These are phyloP conservation scores for Phytophthora pinifolia DNA, from an alignment of 352 stramenopile genomes.

Conservation along the genomic window DNA sequence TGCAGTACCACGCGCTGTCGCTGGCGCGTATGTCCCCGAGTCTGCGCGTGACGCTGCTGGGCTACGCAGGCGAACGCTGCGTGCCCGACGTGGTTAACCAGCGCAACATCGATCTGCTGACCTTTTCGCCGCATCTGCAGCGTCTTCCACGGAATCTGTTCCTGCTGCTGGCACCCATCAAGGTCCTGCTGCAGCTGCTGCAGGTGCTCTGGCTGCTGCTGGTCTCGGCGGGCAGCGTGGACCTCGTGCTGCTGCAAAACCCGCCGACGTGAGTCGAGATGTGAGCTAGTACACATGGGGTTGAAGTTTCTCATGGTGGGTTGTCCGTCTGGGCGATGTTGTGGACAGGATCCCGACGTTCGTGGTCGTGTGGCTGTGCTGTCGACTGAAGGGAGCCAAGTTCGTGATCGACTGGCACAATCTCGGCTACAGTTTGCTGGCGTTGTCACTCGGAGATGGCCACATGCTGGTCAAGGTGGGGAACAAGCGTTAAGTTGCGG, in stretches of 20 bases:
- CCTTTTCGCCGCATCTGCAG: conserved; percentile 70
- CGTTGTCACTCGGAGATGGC: conserved; percentile 54
- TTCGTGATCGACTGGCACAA: conserved; percentile 99
- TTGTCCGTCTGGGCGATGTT: conserved; percentile 10
- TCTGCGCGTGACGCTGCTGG: conserved; percentile 90
- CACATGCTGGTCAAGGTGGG: conserved; percentile 77
- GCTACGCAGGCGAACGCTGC: conserved; percentile 92
- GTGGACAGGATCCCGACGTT: conserved; percentile 92
- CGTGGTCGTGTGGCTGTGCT: conserved; percentile 68
- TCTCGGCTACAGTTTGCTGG: conserved; percentile 98
- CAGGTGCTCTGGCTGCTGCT: conserved; percentile 47
- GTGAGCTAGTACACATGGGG: no score
- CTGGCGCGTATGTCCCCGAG: conserved; percentile 77
- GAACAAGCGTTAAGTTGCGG: neutral
- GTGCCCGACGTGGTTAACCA: conserved; percentile 67
- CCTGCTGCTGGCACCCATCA: conserved; percentile 42
- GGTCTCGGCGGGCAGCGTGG: conserved; percentile 52
- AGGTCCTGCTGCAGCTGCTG: conserved; percentile 78
- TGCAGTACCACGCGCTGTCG: conserved; percentile 99
- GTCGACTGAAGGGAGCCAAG: conserved; percentile 71
- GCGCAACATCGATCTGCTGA: conserved; percentile 73
- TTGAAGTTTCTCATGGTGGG: neutral
- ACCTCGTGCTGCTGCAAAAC: conserved; percentile 98
- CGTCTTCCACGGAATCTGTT: conserved; percentile 49
- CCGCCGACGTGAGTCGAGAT: conserved; percentile 83